These are phyloP conservation scores for Thuja plicata DNA, from an alignment of 83 land plant genomes.

Conservation along the genomic window DNA sequence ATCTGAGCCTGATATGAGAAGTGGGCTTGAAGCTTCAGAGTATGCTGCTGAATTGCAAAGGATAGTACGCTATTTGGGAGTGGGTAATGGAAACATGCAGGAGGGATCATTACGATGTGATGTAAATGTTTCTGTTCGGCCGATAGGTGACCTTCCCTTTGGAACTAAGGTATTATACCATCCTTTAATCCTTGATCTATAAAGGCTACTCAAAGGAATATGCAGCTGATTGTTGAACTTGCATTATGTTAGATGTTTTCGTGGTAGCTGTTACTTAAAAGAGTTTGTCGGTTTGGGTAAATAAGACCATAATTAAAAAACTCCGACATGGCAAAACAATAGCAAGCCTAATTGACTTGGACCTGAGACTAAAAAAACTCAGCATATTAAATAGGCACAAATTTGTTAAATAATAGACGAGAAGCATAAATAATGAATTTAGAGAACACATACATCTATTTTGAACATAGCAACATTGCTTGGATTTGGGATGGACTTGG, in stretches of 20 bases:
- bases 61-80: constrained; percentile 83
- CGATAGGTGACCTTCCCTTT: constrained; percentile 71
- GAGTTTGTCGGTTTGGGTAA: not conserved
- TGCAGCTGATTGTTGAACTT: not conserved
- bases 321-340: too few species aligned
- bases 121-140: constrained; percentile 90
- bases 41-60: constrained; percentile 92
- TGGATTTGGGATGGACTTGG: too few species aligned
- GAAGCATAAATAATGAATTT: too few species aligned
- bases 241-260: not conserved
- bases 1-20: constrained; percentile 97
- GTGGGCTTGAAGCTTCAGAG: constrained; percentile 94
- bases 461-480: too few species aligned
- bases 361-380: too few species aligned
- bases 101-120: constrained; percentile 97
- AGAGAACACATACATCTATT: too few species aligned
- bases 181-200: not conserved
- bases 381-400: too few species aligned
- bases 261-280: not conserved
- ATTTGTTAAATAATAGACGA: too few species aligned
- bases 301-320: not conserved
- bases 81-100: constrained; percentile 96
- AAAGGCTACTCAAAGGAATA: not conserved
- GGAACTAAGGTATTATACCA: constrained; percentile 78
- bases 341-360: too few species aligned